Conservation (phyloP, 2,329 filamentous ascomycete genomes). For the Fusarium ramigenum region DNA sequence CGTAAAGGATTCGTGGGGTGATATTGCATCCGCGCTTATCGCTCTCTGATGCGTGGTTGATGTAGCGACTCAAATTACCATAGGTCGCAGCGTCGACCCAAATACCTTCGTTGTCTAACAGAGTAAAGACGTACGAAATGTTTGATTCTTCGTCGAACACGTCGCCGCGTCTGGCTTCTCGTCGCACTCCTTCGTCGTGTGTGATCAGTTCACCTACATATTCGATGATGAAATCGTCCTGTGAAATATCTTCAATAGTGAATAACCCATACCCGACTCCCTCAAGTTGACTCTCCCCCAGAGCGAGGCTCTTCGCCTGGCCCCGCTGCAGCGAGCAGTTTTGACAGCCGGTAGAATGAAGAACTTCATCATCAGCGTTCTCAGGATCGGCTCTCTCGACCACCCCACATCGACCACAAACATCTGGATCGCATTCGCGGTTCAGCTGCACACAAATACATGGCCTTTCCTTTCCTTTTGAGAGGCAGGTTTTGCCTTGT, state of each 20-base stretch:
- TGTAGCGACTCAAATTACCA: conserved; percentile 84
- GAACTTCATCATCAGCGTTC: conserved; percentile 67
- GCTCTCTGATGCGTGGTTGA: conserved; percentile 75
- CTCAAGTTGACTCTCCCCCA: conserved; percentile 75
- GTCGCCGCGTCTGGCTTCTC: conserved; percentile 68
- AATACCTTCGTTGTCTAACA: conserved; percentile 68
- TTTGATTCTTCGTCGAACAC: conserved; percentile 69
- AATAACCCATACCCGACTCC: conserved; percentile 80
- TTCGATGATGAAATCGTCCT: conserved; percentile 80
- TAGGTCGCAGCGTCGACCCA: conserved; percentile 80
- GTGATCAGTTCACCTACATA: conserved; percentile 83
- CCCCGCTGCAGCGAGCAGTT: conserved; percentile 79
- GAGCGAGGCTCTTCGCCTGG: conserved; percentile 69
- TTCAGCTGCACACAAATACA: conserved; percentile 79
- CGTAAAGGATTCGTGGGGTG: conserved; percentile 72
- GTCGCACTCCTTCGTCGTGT: conserved; percentile 73
- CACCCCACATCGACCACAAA: conserved; percentile 78
- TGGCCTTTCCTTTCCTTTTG: conserved; percentile 64
- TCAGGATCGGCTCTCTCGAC: conserved; percentile 72
- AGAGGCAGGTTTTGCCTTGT: conserved; percentile 66
- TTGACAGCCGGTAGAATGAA: conserved; percentile 70
- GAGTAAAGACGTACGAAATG: conserved; percentile 71
- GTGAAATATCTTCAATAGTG: conserved; percentile 71
- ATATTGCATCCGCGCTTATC: conserved; percentile 67
- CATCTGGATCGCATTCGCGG: conserved; percentile 81